Base-by-base conservation (phyloP, 2,329 filamentous ascomycete species). In the Fusarium musae region DNA sequence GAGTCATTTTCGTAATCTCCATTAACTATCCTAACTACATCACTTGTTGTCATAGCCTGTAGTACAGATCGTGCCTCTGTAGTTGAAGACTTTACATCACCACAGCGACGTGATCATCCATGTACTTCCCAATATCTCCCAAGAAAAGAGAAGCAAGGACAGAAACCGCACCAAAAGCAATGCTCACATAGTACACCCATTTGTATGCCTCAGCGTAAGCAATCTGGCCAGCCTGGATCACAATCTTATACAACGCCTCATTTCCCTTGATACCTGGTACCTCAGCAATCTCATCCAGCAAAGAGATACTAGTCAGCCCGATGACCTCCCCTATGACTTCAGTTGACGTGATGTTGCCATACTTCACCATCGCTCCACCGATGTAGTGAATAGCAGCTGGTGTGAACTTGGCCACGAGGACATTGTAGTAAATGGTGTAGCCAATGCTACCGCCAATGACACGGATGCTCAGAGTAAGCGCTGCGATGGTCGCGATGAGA, bases 131-230 rank as follows among this genome's bases (percentile, higher is more conserved):
- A 19, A 54, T 54, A 19, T 54, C 50, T n/a, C 50, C 50, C 26
- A 54, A n/a, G 26, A 54, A 54, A n/a, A 54, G 36, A 30, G 50
- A 39, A 19, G 34, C 34, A 16, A 54, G 19, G 2, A 54, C 36
- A 4, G 50, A 40, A 40, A 54, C 50, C 2, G 1, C 34, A 28
- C 50, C 50, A 50, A n/a, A n/a, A 0, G 53, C 53, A 44, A 44
- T 57, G 17, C 53, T 57, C 28, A 57, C 42, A 52, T 70, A 50
- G 50, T 60, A 15, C n/a, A 53, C 30, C 46, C 36, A 40, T 19
- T 54, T 54, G 37, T 44, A 69, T 12, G 63, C 65, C 16, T 69
- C 43, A 3, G 68, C 34, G n/a, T n/a, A 54, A n/a, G 50, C 50
- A 54, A 42, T 40, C 50, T 54, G 50, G 19, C 50, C 50, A 54